These are phyloP conservation scores for Benincasa hispida DNA, from an alignment of 306 rosid species.

Conservation along the genomic window DNA sequence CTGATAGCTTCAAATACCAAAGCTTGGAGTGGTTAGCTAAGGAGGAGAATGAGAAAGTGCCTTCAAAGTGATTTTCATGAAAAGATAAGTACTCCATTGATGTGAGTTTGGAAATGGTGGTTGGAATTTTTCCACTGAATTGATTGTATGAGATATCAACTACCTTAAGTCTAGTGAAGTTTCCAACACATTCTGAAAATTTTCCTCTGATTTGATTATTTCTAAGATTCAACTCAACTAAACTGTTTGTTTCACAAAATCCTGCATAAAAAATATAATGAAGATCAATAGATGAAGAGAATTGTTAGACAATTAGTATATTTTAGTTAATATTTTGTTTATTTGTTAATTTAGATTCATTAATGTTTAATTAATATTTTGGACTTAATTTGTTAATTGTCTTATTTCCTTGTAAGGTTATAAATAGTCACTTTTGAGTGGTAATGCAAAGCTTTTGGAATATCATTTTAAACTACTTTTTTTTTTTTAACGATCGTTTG, in stretches of 20 bases:
- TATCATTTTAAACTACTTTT: too few relatives aligned
- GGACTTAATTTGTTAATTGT: too few relatives aligned
- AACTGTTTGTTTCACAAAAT: background rate
- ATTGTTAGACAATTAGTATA: too few relatives aligned
- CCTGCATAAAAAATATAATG: background rate
- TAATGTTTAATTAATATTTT: too few relatives aligned
- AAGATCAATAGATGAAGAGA: too few relatives aligned
- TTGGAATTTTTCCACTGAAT: slow-evolving; percentile 4
- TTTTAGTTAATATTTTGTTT: too few relatives aligned
- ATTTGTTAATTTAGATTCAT: too few relatives aligned
- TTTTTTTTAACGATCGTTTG: too few relatives aligned
- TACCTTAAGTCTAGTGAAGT: slow-evolving; percentile 1
- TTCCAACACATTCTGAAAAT: slow-evolving; percentile 10
- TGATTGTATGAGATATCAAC: slow-evolving; percentile 10
- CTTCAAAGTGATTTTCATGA: slow-evolving; percentile 7
- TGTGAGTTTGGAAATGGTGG: background rate
- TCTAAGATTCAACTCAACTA: slow-evolving; percentile 1
- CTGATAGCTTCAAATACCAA: background rate
- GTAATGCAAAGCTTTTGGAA: too few relatives aligned
- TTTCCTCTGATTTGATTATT: background rate
- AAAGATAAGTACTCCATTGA: slow-evolving; percentile 6
- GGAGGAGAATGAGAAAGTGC: slow-evolving; percentile 3
- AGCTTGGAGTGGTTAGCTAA: slow-evolving; percentile 10
- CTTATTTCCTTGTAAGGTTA: too few relatives aligned
- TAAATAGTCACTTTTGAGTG: too few relatives aligned